Evolutionary conservation across 495 filamentous ascomycete genomes (phyloP), one percentile per base, ranked within the genome.

Genomic region (Ascobolus immersus): DNA sequence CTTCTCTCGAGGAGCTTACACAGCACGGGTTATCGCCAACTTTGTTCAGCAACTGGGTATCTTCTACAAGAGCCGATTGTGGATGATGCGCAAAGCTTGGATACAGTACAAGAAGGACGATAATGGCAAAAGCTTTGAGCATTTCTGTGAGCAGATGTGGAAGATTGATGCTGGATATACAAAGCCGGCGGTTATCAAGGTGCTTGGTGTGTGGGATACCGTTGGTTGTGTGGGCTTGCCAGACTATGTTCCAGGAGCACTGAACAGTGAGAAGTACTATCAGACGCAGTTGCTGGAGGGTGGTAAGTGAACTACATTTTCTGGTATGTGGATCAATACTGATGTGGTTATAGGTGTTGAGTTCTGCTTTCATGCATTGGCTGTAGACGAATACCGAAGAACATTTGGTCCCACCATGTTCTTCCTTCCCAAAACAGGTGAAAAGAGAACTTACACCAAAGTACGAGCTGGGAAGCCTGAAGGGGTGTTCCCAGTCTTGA

Each of bases 1-100:
- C 6, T 79, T 77, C 52, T 76, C 71, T 17, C 59, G 73, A 2
- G 71, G 73, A 6, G 71, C 72, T n/a, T 79, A 70, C 42, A 77
- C 72, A 0, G 71, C 69, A 1, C 58, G 73, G 34, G 55, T 59
- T 10, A 54, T 68, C 17, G 64, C 61, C 10, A 65, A 62, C 0
- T 38, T 71, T 0, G 58, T 70, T 13, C 56, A 47, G 4, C 49
- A 59, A 25, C 49, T 67, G 34, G 67, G 67, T 2, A 36, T 57
- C 13, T 17, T 31, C 10, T 9, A 17, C 10, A 17, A 15, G n/a
- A 31, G 18, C 11, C 12, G 10, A 12, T 12, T 9, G 2, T 13
- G 15, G 15, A 17, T 13, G 3, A 28, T 54, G 19, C 37, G 39
- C 23, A 40, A 47, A 17, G 32, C 14, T 5, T 33, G 40, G 9